Base-by-base conservation (phyloP, 2,329 filamentous ascomycete species). In the Aspergillus chevalieri region DNA sequence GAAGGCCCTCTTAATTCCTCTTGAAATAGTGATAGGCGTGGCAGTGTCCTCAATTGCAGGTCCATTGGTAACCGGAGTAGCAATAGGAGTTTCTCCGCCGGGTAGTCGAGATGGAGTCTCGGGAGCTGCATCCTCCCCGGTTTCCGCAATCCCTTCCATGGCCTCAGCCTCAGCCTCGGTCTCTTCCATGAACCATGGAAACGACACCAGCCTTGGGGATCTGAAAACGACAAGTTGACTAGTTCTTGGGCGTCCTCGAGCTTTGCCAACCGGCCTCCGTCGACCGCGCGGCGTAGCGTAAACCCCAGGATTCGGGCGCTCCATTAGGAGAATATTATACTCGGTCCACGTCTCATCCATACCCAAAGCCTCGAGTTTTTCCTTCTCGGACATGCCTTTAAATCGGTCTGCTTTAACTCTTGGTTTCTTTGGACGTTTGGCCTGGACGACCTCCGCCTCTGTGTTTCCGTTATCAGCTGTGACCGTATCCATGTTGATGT, bases 191-290 rank as follows among this genome's bases (percentile, higher is more conserved):
- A 72, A 72, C 69, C 69, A 73, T 9, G 65, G 59, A 9, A 75
- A 46, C 14, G 63, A 55, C 22, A 49, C 44, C 21, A 73, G 43
- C 22, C 59, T 63, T 6, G 63, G 47, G 0, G 65, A 67, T 54
- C 66, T 73, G 50, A 73, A 70, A 4, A 73, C 59, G 3, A 66
- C 69, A 45, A 74, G 59, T n/a, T 66, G 63, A 41, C 69, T 71
- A 46, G 58, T 63, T 30, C 59, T 59, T 34, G 70, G 68, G 7
- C 70, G 69, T 15, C 70, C 70, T 57, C 64, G 64, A 36, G 53
- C 58, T 47, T 66, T 68, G 2, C 66, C 69, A n/a, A 60, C 57
- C 17, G 69, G 66, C 46, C 68, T 62, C 33, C 69, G 63, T 48
- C 64, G 67, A 15, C 70, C 70, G 36, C 57, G 58, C 3, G 68